These are phyloP conservation scores for Hibiscus trionum DNA, from an alignment of 345 rosid species.

Conservation along the genomic window DNA sequence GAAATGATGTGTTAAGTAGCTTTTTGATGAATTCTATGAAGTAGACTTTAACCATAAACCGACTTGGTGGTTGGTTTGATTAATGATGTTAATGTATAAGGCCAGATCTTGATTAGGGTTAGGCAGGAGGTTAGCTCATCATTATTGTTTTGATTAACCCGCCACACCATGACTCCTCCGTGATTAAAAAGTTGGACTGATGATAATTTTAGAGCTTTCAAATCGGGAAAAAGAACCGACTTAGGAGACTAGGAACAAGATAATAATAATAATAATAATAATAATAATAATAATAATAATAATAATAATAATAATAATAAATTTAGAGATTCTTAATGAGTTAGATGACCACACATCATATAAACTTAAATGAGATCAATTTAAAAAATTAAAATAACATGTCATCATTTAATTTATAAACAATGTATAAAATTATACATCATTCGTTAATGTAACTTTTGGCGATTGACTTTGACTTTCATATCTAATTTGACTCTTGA, in stretches of 20 bases:
- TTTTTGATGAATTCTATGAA: neutral
- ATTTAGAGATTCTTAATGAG: too few relatives aligned
- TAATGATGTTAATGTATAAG: neutral
- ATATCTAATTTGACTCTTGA: too few relatives aligned
- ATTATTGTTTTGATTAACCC: neutral
- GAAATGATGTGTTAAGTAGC: neutral
- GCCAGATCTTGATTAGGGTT: neutral
- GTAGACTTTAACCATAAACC: conserved; percentile 12
- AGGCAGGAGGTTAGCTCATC: neutral
- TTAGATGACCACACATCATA: too few relatives aligned
- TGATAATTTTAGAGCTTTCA: neutral
- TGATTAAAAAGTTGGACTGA: neutral
- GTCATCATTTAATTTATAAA: too few relatives aligned
- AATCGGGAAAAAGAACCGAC: neutral
- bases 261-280: neutral
- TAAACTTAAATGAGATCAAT: too few relatives aligned
- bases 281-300: too few relatives aligned
- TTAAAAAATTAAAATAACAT: too few relatives aligned
- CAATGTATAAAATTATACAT: too few relatives aligned
- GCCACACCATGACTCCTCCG: neutral
- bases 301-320: neutral
- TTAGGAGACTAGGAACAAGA: neutral
- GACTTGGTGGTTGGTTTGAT: conserved; percentile 11
- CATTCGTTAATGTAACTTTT: neutral
- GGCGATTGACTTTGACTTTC: too few relatives aligned